A percentile compares a stretch with the other conserved stretches of the same genome.
phyloP scores from a whole-genome alignment of 768 basidiomycete species.

The Galerina sulciceps region DNA sequence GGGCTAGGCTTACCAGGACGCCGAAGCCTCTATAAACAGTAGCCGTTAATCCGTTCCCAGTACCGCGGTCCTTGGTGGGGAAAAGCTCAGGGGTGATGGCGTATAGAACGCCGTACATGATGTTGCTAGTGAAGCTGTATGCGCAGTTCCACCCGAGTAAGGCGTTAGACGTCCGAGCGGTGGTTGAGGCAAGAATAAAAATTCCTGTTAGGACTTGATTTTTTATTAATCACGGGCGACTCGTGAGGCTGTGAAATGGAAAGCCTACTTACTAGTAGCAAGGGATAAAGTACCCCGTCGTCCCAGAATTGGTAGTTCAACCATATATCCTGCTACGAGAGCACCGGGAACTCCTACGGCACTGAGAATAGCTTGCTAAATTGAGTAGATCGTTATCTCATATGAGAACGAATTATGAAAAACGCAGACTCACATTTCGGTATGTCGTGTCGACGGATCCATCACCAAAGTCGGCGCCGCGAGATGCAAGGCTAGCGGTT shows the following conservation, averaged over 20 bases:
- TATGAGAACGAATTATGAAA: no score
- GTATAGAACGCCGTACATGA: conserved; percentile 80
- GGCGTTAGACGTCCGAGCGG: conserved; percentile 66
- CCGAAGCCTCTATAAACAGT: conserved; percentile 72
- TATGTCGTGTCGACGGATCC: conserved; percentile 74
- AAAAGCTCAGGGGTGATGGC: conserved; percentile 74
- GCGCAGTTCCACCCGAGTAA: conserved; percentile 84
- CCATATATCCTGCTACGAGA: conserved; percentile 71
- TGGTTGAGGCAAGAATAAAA: conserved; percentile 77
- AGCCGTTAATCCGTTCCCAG: conserved; percentile 69
- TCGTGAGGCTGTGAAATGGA: conserved; percentile 6
- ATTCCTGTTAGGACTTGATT: conserved; percentile 68
- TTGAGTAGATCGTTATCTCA: background rate
- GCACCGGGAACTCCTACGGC: conserved; percentile 74
- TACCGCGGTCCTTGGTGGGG: conserved; percentile 74
- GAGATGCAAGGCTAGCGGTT: conserved; percentile 53
- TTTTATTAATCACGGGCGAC: conserved; percentile 13
- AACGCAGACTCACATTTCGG: conserved; percentile 55
- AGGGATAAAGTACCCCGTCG: conserved; percentile 69
- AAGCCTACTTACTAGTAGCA: conserved; percentile 58
- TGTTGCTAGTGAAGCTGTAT: conserved; percentile 60
- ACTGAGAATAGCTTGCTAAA: conserved; percentile 71
- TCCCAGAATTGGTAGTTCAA: conserved; percentile 67
- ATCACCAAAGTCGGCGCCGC: conserved; percentile 73
- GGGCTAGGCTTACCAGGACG: conserved; percentile 57